Evolutionary conservation across 2,329 filamentous ascomycete species (phyloP).

Genomic region (Pseudogymnoascus sp.): DNA sequence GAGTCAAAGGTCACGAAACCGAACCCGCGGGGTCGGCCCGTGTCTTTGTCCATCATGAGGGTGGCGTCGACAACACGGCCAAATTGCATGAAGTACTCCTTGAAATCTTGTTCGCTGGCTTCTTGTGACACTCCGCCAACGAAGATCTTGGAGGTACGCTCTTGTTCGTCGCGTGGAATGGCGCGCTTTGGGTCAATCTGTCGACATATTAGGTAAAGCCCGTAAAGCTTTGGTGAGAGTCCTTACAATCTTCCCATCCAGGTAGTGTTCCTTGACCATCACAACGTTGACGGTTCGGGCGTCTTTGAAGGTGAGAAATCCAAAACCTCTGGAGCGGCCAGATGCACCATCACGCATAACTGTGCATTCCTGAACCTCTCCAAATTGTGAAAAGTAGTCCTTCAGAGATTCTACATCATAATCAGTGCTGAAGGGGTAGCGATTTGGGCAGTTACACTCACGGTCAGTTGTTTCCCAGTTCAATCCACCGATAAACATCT

Average conservation of each 20-base stretch:
- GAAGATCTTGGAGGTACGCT: constrained; percentile 98
- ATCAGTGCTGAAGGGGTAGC: constrained; percentile 24
- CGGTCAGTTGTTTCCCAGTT: constrained; percentile 99
- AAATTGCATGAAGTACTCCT: constrained; percentile 93
- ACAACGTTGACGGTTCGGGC: constrained; percentile 97
- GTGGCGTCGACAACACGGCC: constrained; percentile 94
- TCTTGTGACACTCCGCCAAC: constrained; percentile 97
- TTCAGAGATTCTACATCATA: constrained; percentile 72
- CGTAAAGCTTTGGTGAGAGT: background rate
- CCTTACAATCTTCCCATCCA: constrained; percentile 96
- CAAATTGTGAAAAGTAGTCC: constrained; percentile 96
- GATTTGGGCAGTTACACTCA: constrained; percentile 43
- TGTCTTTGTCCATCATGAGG: constrained; percentile 99
- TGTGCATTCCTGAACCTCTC: constrained; percentile 94
- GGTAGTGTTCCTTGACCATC: constrained; percentile 98
- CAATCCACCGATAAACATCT: constrained; percentile 98
- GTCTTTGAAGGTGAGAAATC: constrained; percentile 96
- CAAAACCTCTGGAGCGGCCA: constrained; percentile 89
- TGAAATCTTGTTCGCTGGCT: constrained; percentile 91
- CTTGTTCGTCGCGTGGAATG: constrained; percentile 94
- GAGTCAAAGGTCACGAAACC: constrained; percentile 98
- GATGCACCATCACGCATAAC: constrained; percentile 98
- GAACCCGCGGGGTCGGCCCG: constrained; percentile 90
- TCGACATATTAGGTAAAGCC: constrained; percentile 14
- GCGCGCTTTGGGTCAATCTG: constrained; percentile 97